Evolutionary conservation across 495 filamentous ascomycete genomes (phyloP), one percentile per base, ranked within the genome.

Genomic region (Jackrogersella minutella): DNA sequence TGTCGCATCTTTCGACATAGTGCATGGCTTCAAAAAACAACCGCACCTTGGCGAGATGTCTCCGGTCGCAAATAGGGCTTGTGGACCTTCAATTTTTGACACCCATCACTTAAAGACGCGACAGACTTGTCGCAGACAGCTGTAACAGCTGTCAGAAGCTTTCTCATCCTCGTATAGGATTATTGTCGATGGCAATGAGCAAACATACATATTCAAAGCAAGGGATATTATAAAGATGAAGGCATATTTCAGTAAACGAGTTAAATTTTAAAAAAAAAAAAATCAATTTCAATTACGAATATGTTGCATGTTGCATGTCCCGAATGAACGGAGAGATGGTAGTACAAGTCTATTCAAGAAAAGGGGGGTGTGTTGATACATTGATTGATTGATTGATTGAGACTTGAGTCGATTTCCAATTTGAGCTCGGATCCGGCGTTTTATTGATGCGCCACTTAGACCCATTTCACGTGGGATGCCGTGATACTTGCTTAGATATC

Each of bases 381-480:
- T 30, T 30, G 26, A 30, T 30, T 7, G 3, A 30, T 3, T 30
- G 3, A 7, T 3, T 30, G 31, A 2, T 9, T 2, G 4, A 9
- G 5, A 7, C n/a, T 6, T 39, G 14, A 39, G 17, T 19, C 41
- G 17, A 19, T 46, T 46, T 46, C 5, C 10, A 46, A 34, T 41
- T 36, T 37, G 9, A 2, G 51, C 17, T 57, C 57, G 64, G 3
- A 40, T 41, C 40, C 64, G 64, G 64, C 50, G 34, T 66, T 61
- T 66, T 16, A 61, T 61, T 66, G 30, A 66, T 66, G 64, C 64
- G 64, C 50, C 5, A 50, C 46, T 33, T 47, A 36, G 8, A 26
- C n/a, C n/a, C n/a, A n/a, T n/a, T 40, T 46, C 49, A 36, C 28
- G 28, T 37, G 47, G 34, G 24, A 22, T 47, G 17, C 17, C 41